A percentile compares a stretch with the other conserved stretches of the same genome.
phyloP scores from a whole-genome alignment of 495 filamentous ascomycete species.

The Penicillium subrubescens region DNA sequence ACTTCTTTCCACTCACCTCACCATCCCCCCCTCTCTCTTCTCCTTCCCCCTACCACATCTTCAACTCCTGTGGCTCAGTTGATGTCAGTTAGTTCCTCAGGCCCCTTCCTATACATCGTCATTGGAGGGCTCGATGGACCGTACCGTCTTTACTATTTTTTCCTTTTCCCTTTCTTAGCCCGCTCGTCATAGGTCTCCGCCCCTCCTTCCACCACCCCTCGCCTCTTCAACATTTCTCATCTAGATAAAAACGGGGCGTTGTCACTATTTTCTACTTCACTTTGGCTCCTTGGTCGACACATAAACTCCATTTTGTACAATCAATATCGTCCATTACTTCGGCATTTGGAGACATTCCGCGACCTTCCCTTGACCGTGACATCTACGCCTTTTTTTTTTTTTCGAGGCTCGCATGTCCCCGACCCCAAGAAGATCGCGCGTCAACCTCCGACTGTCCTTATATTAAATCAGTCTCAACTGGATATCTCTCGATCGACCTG shows the following conservation, averaged over 20 bases:
- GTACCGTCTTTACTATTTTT: slow-evolving; percentile 28
- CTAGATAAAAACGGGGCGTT: slow-evolving; percentile 20
- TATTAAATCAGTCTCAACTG: not conserved
- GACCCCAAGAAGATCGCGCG: not conserved
- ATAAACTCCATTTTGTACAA: not conserved
- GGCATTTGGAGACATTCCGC: not conserved
- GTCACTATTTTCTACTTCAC: not conserved
- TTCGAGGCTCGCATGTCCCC: slow-evolving; percentile 5
- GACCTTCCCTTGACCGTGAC: not conserved
- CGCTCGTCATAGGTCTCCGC: slow-evolving; percentile 27
- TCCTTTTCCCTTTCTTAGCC: slow-evolving; percentile 18
- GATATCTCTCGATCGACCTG: not conserved
- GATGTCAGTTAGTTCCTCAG: slow-evolving; percentile 14
- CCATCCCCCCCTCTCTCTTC: not conserved
- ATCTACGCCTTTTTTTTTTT: not conserved
- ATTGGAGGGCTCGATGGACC: slow-evolving; percentile 32
- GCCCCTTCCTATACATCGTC: slow-evolving; percentile 11
- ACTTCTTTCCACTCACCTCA: not conserved
- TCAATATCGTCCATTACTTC: not conserved
- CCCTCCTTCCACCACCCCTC: slow-evolving; percentile 29
- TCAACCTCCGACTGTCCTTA: not conserved
- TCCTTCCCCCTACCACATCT: slow-evolving; percentile 14
- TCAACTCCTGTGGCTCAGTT: slow-evolving; percentile 28
- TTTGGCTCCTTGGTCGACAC: not conserved
- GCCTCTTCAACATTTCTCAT: slow-evolving; percentile 23